Base-by-base conservation (phyloP, 306 rosid genomes). In the Casuarina glauca region DNA sequence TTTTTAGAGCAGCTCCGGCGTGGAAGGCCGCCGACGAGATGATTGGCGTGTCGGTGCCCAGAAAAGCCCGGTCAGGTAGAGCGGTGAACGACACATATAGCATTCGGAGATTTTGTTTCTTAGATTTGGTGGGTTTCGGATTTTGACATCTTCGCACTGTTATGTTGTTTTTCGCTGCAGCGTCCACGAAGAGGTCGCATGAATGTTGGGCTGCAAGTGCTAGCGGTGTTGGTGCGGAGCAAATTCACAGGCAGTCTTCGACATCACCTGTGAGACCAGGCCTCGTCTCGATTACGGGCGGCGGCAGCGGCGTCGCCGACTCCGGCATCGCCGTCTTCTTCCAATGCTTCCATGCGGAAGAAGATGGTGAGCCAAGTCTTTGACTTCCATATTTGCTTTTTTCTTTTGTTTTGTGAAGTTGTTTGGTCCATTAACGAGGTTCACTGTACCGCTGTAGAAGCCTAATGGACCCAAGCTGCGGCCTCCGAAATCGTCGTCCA, bases 1-100 rank as follows among this genome's bases (percentile, higher is more conserved):
- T 80, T 79, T 91, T 90, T 76, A 85, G 97, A 82, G 82, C 89
- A 74, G 74, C 90, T 53, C 86, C 96, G 84, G 81, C 89, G 81
- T 93, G 90, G 98, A 96, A 91, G 78, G 89, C 91, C 66, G 87
- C 99, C 78, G 98, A 96, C 70, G 99, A 96, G 74, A 96, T 93
- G 99, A 96, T 96, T 86, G 97, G 99, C 12, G 97, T 91, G 26
- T 72, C 90, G 41, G 94, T 96, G 4, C 99, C 99, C 0, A 86
- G 99, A 60, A 96, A 87, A 78, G 98, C 99, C 74, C 99, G 99
- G 75, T 90, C 99, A 81, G 99, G 99, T 96, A 84, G 74, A 61
- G 76, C 63, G 58, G 58, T 36, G 69, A 13, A 42, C 69, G 71
- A 73, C 67, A 63, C 9, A 46, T 36, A 8, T 32, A 11, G 3